Evolutionary conservation across 176 grass and related monocot species (phyloP).

Genomic region (Poa annua): DNA sequence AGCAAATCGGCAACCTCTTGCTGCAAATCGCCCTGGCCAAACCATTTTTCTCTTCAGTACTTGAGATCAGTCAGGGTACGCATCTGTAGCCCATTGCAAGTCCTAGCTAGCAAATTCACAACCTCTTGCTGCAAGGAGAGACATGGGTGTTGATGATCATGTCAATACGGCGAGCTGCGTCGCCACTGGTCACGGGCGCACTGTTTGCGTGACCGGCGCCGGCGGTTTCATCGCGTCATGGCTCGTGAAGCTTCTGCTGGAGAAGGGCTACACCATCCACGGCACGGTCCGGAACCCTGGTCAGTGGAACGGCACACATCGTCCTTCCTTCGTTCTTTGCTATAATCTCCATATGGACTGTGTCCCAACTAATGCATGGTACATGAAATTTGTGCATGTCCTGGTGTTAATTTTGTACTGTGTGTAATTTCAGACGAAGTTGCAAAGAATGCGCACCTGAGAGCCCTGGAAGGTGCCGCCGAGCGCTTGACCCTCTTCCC

Average conservation of each 20-base stretch:
- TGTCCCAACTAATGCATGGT: too few relatives aligned
- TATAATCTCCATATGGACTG: neutral
- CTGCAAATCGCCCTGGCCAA: neutral
- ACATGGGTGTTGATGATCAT: neutral
- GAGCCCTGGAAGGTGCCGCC: slow-evolving; percentile 38
- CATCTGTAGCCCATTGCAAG: neutral
- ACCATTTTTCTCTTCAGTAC: neutral
- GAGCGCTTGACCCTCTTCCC: slow-evolving; percentile 46
- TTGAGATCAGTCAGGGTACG: neutral
- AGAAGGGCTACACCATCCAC: slow-evolving; percentile 57
- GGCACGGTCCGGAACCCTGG: slow-evolving; percentile 63
- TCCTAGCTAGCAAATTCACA: neutral
- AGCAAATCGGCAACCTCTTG: too few relatives aligned
- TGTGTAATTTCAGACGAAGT: slow-evolving; percentile 35
- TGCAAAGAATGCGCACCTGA: slow-evolving; percentile 52
- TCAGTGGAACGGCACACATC: neutral
- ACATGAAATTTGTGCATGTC: neutral
- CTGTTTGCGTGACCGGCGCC: slow-evolving; percentile 63
- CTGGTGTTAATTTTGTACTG: neutral
- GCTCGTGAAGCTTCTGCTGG: slow-evolving; percentile 77
- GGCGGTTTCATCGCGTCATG: slow-evolving; percentile 67
- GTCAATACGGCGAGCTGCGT: neutral
- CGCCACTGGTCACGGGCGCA: slow-evolving; percentile 8
- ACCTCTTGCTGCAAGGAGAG: neutral
- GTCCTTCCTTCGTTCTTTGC: too few relatives aligned